Evolutionary conservation across 805 yeast species (phyloP).

Genomic region (Ascoidea asiatica): DNA sequence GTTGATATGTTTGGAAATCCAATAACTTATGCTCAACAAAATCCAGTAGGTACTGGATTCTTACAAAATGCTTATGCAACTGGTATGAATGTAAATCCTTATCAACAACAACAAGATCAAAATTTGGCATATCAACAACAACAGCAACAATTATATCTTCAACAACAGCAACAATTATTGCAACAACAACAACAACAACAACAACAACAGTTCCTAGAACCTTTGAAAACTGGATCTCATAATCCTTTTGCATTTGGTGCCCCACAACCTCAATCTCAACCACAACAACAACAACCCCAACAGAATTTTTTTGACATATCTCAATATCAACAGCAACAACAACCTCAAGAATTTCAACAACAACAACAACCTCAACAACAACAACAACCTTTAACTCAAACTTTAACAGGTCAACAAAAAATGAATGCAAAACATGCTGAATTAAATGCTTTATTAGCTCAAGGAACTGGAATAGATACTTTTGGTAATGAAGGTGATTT

Average conservation of each 20-base stretch:
- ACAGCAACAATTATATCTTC: slow-evolving; percentile 20
- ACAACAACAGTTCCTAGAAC: slow-evolving; percentile 29
- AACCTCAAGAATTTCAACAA: slow-evolving; percentile 11
- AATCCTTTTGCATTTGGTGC: slow-evolving; percentile 56
- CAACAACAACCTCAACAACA: slow-evolving; percentile 21
- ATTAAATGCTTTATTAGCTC: slow-evolving; percentile 63
- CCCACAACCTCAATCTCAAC: slow-evolving; percentile 15
- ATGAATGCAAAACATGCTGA: slow-evolving; percentile 52
- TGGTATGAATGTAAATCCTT: slow-evolving; percentile 12
- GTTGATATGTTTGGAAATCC: slow-evolving; percentile 59
- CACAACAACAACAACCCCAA: slow-evolving; percentile 15
- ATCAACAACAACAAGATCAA: slow-evolving; percentile 20
- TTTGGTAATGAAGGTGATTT: slow-evolving; percentile 78
- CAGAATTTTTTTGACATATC: slow-evolving; percentile 5
- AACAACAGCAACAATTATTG: slow-evolving; percentile 26
- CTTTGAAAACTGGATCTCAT: slow-evolving; percentile 58
- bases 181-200: slow-evolving; percentile 22
- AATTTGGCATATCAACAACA: slow-evolving; percentile 16
- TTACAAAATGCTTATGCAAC: slow-evolving; percentile 29
- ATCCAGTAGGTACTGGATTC: slow-evolving; percentile 40
- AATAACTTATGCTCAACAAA: slow-evolving; percentile 29
- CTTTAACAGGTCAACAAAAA: slow-evolving; percentile 38
- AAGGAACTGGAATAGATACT: slow-evolving; percentile 88
- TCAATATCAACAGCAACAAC: slow-evolving; percentile 13
- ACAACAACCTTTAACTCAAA: slow-evolving; percentile 27